These are phyloP conservation scores for Saksenaea oblongispora DNA, from an alignment of 371 early-diverging fungal species.

Conservation along the genomic window DNA sequence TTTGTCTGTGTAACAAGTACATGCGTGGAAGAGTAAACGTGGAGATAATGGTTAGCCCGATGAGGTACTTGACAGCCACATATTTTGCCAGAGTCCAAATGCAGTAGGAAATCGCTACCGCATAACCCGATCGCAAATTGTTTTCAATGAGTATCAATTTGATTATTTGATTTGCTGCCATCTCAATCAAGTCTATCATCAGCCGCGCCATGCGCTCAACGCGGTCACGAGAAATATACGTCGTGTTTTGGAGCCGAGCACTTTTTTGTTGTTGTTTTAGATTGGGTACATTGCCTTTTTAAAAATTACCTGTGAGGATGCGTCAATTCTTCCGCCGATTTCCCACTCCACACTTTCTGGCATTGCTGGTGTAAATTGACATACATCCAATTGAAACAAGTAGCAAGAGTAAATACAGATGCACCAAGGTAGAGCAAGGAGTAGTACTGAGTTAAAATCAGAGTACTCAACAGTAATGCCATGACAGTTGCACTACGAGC, in stretches of 20 bases:
- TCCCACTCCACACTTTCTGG: slow-evolving; percentile 5
- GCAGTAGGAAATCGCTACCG: slow-evolving; percentile 3
- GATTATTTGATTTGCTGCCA: neutral
- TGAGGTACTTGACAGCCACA: neutral
- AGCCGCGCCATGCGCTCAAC: neutral
- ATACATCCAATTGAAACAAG: slow-evolving; percentile 10
- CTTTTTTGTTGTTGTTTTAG: neutral
- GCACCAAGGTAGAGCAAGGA: slow-evolving; percentile 8
- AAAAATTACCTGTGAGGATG: slow-evolving; percentile 12
- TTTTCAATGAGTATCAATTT: slow-evolving; percentile 8
- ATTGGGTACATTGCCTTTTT: neutral
- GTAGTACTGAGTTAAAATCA: slow-evolving; percentile 1
- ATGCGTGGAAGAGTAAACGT: slow-evolving; percentile 2
- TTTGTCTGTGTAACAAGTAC: slow-evolving; percentile 1
- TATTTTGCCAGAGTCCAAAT: slow-evolving; percentile 6
- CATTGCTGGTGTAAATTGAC: slow-evolving; percentile 9
- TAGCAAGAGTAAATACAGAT: neutral
- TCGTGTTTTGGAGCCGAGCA: neutral
- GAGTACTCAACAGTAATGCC: neutral
- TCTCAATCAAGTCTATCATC: slow-evolving; percentile 2
- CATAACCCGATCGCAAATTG: slow-evolving; percentile 4
- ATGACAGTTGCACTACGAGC: slow-evolving; percentile 5
- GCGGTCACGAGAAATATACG: slow-evolving; percentile 1
- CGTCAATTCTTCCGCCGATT: neutral
- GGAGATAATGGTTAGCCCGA: neutral